A percentile compares a stretch with the other conserved stretches of the same genome.
phyloP scores from a whole-genome alignment of 257 asterid species.

The Solanum gracilifrons region DNA sequence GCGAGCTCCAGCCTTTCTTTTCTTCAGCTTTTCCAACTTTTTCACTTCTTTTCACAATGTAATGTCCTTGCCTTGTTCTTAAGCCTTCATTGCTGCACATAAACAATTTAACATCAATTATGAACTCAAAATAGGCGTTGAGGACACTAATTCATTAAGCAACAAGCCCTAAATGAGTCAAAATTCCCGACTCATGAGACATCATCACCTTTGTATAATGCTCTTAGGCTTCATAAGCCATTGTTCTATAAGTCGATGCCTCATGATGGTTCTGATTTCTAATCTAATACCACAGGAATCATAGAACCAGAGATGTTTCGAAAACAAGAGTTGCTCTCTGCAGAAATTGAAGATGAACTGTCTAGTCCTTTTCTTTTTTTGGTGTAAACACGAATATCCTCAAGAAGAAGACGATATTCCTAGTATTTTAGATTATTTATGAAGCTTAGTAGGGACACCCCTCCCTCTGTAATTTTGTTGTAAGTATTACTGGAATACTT shows the following conservation, averaged over 20 bases:
- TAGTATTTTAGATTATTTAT: no score
- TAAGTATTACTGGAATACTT: no score
- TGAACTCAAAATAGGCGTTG: not conserved
- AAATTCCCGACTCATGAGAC: not conserved
- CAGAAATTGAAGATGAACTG: no score
- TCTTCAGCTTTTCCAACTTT: not conserved
- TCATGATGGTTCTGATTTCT: not conserved
- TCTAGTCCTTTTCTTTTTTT: no score
- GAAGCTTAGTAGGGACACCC: no score
- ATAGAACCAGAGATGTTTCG: no score
- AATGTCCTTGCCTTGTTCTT: not conserved
- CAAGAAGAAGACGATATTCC: no score
- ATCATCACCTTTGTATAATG: not conserved
- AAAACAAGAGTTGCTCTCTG: no score
- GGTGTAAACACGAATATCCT: no score
- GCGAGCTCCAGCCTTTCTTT: not conserved
- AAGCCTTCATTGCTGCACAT: not conserved
- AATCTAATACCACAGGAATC: not conserved
- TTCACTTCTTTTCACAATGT: not conserved
- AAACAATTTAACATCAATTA: not conserved
- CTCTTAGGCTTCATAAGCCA: not conserved
- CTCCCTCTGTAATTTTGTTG: no score
- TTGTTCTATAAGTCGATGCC: not conserved
- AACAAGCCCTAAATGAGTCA: not conserved
- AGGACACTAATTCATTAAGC: not conserved